These are phyloP conservation scores for Aegle marmelos DNA, from an alignment of 345 rosid species.

Conservation along the genomic window DNA sequence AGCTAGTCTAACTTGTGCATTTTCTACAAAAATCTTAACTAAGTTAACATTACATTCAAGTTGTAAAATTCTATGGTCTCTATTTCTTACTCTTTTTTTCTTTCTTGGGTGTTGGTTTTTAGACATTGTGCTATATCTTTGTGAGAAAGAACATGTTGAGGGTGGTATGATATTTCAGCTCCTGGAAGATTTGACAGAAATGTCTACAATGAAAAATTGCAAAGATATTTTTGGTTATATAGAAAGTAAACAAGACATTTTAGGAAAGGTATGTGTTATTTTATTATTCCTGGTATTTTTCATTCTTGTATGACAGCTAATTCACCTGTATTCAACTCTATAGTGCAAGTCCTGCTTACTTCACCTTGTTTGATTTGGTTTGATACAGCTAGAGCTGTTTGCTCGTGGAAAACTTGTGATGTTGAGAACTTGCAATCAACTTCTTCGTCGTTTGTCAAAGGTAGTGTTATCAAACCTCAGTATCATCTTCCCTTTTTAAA, in stretches of 20 bases:
- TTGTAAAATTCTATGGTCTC: background rate
- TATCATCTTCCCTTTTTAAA: background rate
- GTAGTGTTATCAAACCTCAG: conserved; percentile 23
- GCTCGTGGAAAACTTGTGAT: conserved; percentile 99
- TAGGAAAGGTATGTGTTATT: conserved; percentile 66
- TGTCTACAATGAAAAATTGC: conserved; percentile 96
- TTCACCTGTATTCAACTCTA: background rate
- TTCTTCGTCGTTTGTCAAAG: conserved; percentile 97
- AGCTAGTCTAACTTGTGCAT: background rate
- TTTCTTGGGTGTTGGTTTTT: conserved; percentile 17
- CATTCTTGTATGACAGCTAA: background rate
- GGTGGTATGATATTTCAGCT: conserved; percentile 99
- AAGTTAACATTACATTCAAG: background rate
- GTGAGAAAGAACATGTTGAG: conserved; percentile 97
- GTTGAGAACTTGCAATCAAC: conserved; percentile 99
- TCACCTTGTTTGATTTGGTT: conserved; percentile 3
- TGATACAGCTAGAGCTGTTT: conserved; percentile 87
- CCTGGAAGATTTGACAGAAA: conserved; percentile 94
- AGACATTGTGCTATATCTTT: conserved; percentile 90
- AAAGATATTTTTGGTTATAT: conserved; percentile 90
- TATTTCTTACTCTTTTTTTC: background rate
- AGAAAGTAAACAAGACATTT: conserved; percentile 87
- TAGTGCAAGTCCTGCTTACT: background rate
- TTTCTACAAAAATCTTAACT: background rate
- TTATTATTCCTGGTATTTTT: background rate